Evolutionary conservation across 2,329 filamentous ascomycete species (phyloP), one percentile per base, ranked within the genome.

Genomic region (Kalmusia sp.): DNA sequence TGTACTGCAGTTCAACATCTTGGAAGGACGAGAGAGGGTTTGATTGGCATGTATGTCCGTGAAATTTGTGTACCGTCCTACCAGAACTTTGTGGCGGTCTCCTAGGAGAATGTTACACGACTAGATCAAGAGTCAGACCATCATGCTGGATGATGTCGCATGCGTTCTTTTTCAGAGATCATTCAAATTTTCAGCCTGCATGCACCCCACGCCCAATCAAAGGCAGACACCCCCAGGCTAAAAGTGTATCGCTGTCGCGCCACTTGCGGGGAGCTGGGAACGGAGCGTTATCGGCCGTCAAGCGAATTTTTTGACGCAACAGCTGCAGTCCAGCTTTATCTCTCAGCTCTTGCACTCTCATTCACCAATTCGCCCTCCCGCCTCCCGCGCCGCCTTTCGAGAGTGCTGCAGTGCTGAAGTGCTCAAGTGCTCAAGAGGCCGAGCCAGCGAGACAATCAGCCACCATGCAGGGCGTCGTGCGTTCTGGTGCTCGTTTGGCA

Each of bases 381-480:
- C 49, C 62, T 52, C 39, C 54, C 51, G 49, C 55, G 41, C 48
- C 40, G 49, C 55, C 46, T 52, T 52, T 57, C 58, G 56, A 56
- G 57, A 60, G 55, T 52, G 45, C 49, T 47, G 51, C 53, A 67
- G n/a, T n/a, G n/a, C n/a, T n/a, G n/a, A n/a, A n/a, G n/a, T n/a
- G n/a, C n/a, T n/a, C n/a, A n/a, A n/a, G n/a, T n/a, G n/a, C n/a
- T n/a, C n/a, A n/a, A n/a, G 61, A 56, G 61, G 59, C 60, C 50
- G 55, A 55, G 51, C 55, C 58, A 59, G 63, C 64, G 58, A 64
- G 57, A 47, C 15, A 21, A 37, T 64, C 54, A 57, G 46, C 57
- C 64, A 68, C 58, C 57, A 74, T 74, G 71, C 71, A 74, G 66
- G 68, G 64, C 67, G 66, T 73, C 59, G 70, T 69, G 64, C 70